Conservation (phyloP, 371 early-diverging fungal species). For the Mortierella sp. region DNA sequence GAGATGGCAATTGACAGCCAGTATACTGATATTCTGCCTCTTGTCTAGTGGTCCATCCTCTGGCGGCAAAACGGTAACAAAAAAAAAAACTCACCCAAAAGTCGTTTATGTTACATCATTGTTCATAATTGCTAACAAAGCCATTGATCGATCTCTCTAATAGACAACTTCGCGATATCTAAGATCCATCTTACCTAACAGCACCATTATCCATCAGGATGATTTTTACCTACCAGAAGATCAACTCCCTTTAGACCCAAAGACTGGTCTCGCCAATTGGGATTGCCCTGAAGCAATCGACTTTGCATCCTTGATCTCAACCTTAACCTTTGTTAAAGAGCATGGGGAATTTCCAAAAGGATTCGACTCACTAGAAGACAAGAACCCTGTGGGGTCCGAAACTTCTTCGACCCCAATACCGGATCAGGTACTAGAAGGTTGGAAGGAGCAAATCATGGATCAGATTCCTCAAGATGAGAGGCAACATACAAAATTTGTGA, state of each 20-base stretch:
- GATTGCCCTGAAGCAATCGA: constrained; percentile 88
- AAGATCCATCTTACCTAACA: constrained; percentile 68
- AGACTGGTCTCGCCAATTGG: constrained; percentile 82
- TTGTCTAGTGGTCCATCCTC: constrained; percentile 46
- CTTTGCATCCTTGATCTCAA: constrained; percentile 61
- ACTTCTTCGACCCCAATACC: constrained; percentile 25
- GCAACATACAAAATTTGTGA: constrained; percentile 56
- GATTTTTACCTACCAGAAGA: constrained; percentile 82
- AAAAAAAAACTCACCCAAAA: background rate
- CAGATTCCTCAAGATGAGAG: constrained; percentile 8
- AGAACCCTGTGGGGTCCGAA: constrained; percentile 59
- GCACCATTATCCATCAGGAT: constrained; percentile 84
- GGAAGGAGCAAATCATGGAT: constrained; percentile 14
- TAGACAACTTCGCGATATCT: constrained; percentile 76
- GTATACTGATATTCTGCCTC: background rate
- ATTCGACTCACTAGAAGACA: constrained; percentile 63
- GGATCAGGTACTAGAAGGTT: constrained; percentile 14
- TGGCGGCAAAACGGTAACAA: constrained; percentile 51
- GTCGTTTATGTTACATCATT: background rate
- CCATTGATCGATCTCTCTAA: background rate
- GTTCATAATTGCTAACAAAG: background rate
- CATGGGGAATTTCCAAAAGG: constrained; percentile 60
- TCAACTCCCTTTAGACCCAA: constrained; percentile 76
- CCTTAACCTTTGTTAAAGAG: constrained; percentile 58
- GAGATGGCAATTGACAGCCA: background rate